These are phyloP conservation scores for Exophiala xenobiotica DNA, from an alignment of 2,329 filamentous ascomycete species.

Conservation along the genomic window DNA sequence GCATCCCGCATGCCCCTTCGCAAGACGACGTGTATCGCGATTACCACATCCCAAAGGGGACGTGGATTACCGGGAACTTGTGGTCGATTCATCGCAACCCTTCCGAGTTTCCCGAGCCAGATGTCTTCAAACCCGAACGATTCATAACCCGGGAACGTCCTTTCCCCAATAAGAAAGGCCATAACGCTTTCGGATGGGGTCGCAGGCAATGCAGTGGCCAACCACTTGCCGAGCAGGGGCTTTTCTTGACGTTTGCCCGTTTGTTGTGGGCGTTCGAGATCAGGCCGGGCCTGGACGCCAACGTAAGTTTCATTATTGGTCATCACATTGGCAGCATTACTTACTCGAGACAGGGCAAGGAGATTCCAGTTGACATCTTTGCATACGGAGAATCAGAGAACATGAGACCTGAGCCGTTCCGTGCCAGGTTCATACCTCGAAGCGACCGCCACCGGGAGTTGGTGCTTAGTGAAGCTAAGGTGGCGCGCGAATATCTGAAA, in stretches of 20 bases:
- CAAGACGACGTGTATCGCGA: slow-evolving; percentile 52
- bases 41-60: slow-evolving; percentile 50
- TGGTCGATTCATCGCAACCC: slow-evolving; percentile 35
- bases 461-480: slow-evolving; percentile 1
- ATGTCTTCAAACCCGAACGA: slow-evolving; percentile 47
- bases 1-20: slow-evolving; percentile 38
- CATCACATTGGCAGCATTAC: neutral
- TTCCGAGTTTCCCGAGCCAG: slow-evolving; percentile 41
- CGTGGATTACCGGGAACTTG: slow-evolving; percentile 32
- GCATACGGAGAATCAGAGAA: slow-evolving; percentile 20
- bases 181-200: slow-evolving; percentile 60
- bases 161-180: slow-evolving; percentile 51
- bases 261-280: slow-evolving; percentile 60
- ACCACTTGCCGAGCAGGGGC: slow-evolving; percentile 59
- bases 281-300: slow-evolving; percentile 40
- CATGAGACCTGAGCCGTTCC: slow-evolving; percentile 21
- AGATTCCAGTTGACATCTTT: slow-evolving; percentile 19
- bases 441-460: neutral
- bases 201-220: slow-evolving; percentile 55
- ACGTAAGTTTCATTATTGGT: slow-evolving; percentile 8
- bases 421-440: slow-evolving; percentile 16
- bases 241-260: slow-evolving; percentile 58
- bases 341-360: slow-evolving; percentile 4
- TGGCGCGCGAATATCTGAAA: slow-evolving; percentile 5
- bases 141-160: slow-evolving; percentile 38